Evolutionary conservation across 1,284 basidiomycete species (phyloP).

Genomic region (Pseudozyma sp.): DNA sequence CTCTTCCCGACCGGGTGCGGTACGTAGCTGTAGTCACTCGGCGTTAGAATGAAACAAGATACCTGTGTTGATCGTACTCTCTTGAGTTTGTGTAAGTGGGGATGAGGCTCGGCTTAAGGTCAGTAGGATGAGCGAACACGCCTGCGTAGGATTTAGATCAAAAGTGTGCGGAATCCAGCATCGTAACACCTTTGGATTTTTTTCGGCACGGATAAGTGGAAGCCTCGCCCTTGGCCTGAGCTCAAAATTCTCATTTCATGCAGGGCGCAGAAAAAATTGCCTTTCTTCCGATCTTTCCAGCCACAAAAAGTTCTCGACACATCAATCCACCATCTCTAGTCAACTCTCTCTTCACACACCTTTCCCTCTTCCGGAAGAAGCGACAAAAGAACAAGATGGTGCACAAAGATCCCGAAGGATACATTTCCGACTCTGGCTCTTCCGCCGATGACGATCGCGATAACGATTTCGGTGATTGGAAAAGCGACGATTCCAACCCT

Average conservation of each 20-base stretch:
- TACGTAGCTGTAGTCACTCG: too few relatives aligned
- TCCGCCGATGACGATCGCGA: conserved; percentile 43
- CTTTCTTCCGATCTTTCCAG: background rate
- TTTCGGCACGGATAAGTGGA: background rate
- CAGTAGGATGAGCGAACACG: too few relatives aligned
- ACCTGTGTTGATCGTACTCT: too few relatives aligned
- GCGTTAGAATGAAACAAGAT: too few relatives aligned
- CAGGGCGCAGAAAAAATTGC: conserved; percentile 10
- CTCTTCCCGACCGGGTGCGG: too few relatives aligned
- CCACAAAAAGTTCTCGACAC: background rate
- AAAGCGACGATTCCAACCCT: conserved; percentile 27
- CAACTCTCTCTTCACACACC: background rate
- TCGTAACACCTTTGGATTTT: conserved; percentile 7
- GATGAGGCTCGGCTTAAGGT: too few relatives aligned
- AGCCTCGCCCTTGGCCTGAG: background rate
- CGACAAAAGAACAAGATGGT: conserved; percentile 24
- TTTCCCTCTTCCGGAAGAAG: background rate
- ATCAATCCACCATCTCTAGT: background rate
- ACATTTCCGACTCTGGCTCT: conserved; percentile 24
- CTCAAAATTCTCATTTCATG: conserved; percentile 7
- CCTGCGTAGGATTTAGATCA: too few relatives aligned
- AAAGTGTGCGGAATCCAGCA: background rate
- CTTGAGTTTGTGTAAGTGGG: too few relatives aligned
- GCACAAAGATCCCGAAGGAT: conserved; percentile 41
- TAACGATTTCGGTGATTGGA: conserved; percentile 53